Conservation (phyloP, 305 asterid species). For the Andrographis paniculata region DNA sequence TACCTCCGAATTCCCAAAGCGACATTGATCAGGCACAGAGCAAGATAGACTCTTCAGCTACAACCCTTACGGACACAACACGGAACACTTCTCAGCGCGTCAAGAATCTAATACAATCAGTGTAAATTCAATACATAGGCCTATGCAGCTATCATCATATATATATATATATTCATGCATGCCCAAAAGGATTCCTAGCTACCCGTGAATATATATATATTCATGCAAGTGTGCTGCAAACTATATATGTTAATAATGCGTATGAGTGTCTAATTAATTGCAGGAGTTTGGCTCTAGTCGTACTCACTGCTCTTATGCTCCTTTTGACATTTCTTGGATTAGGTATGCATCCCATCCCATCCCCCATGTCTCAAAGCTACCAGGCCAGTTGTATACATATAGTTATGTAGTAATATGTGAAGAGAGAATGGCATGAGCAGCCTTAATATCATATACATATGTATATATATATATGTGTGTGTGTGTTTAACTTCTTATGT, state of each 20-base stretch:
- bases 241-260: background rate
- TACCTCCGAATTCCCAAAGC: constrained; percentile 53
- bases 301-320: constrained; percentile 69
- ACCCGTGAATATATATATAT: background rate
- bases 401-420: too few relatives aligned
- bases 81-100: constrained; percentile 16
- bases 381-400: too few relatives aligned
- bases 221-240: background rate
- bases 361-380: too few relatives aligned
- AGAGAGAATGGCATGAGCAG: too few relatives aligned
- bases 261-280: constrained; percentile 17
- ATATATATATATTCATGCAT: background rate
- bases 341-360: constrained; percentile 27
- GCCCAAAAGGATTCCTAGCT: too few relatives aligned
- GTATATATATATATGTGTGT: too few relatives aligned
- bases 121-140: constrained; percentile 32
- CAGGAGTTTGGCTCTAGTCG: constrained; percentile 76
- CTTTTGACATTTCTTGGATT: constrained; percentile 62
- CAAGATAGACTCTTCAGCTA: constrained; percentile 38
- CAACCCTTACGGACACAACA: constrained; percentile 30
- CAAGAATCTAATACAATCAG: constrained; percentile 26
- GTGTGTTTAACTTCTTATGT: too few relatives aligned
- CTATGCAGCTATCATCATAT: background rate
- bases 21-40: constrained; percentile 64
- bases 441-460: too few relatives aligned